Evolutionary conservation across 805 yeast genomes (phyloP).

Genomic region (Pichia heedii): DNA sequence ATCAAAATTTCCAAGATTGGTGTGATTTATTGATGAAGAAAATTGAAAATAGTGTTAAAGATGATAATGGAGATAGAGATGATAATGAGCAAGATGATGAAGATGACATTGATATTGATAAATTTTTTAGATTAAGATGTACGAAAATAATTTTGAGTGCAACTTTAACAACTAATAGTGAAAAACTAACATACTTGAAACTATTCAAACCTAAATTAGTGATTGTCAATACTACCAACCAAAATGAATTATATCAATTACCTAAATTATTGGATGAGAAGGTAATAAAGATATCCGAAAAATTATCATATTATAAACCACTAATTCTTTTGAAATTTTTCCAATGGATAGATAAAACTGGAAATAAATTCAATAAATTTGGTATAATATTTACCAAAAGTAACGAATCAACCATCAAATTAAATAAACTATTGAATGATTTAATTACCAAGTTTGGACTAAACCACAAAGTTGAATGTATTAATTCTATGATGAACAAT

Average conservation of each 20-base stretch:
- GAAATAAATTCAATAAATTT: conserved; percentile 26
- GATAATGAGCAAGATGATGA: conserved; percentile 16
- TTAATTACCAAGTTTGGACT: conserved; percentile 23
- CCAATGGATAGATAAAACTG: conserved; percentile 20
- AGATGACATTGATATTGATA: conserved; percentile 16
- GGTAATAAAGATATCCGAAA: conserved; percentile 21
- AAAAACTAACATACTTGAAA: conserved; percentile 64
- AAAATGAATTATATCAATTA: conserved; percentile 49
- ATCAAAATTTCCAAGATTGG: conserved; percentile 95
- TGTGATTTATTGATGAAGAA: conserved; percentile 43
- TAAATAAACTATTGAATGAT: conserved; percentile 50
- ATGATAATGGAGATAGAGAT: conserved; percentile 20
- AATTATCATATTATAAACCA: conserved; percentile 53
- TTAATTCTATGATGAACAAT: conserved; percentile 52
- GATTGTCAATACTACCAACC: conserved; percentile 51
- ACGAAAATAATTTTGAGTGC: conserved; percentile 80
- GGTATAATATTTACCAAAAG: conserved; percentile 63
- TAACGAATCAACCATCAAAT: conserved; percentile 80
- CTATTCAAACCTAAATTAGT: conserved; percentile 65
- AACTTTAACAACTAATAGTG: conserved; percentile 88
- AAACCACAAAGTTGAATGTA: conserved; percentile 29
- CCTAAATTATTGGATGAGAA: conserved; percentile 41
- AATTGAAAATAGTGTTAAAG: conserved; percentile 28
- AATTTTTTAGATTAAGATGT: conserved; percentile 31
- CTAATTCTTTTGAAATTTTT: conserved; percentile 55